Evolutionary conservation across 495 filamentous ascomycete species (phyloP).

Genomic region (Trichoderma asperelloides): DNA sequence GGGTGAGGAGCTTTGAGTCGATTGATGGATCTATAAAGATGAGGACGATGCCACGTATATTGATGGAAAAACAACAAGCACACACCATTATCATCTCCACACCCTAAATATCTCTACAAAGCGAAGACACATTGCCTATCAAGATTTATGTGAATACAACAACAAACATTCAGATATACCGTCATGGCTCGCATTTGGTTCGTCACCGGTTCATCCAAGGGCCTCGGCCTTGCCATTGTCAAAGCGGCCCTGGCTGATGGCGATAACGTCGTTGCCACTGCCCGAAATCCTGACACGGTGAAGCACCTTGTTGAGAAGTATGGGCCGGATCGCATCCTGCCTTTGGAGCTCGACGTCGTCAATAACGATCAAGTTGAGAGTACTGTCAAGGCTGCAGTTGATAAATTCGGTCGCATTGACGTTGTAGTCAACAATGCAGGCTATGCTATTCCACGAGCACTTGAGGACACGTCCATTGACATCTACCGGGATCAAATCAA

Average conservation of each 20-base stretch:
- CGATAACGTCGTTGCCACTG: slow-evolving; percentile 38
- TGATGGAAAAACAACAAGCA: background rate
- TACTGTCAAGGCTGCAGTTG: slow-evolving; percentile 13
- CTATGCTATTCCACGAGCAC: slow-evolving; percentile 14
- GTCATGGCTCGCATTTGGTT: slow-evolving; percentile 23
- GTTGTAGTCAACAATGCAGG: slow-evolving; percentile 17
- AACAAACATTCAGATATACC: background rate
- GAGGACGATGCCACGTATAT: background rate
- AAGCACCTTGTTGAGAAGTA: background rate
- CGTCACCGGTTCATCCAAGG: slow-evolving; percentile 46
- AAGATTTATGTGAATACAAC: background rate
- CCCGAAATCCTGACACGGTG: slow-evolving; percentile 16
- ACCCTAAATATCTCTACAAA: background rate
- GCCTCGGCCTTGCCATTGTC: slow-evolving; percentile 40
- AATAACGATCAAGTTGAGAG: slow-evolving; percentile 16
- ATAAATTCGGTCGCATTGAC: slow-evolving; percentile 16
- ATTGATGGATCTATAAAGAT: background rate
- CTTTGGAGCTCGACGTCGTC: slow-evolving; percentile 29
- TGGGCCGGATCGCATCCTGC: slow-evolving; percentile 9
- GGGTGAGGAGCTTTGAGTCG: background rate
- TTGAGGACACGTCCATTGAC: slow-evolving; percentile 11
- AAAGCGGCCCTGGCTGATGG: slow-evolving; percentile 32
- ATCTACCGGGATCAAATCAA: slow-evolving; percentile 18
- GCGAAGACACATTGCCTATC: background rate
- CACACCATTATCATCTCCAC: background rate